These are phyloP conservation scores for Starmerella floris DNA, from an alignment of 805 yeast species.

Conservation along the genomic window DNA sequence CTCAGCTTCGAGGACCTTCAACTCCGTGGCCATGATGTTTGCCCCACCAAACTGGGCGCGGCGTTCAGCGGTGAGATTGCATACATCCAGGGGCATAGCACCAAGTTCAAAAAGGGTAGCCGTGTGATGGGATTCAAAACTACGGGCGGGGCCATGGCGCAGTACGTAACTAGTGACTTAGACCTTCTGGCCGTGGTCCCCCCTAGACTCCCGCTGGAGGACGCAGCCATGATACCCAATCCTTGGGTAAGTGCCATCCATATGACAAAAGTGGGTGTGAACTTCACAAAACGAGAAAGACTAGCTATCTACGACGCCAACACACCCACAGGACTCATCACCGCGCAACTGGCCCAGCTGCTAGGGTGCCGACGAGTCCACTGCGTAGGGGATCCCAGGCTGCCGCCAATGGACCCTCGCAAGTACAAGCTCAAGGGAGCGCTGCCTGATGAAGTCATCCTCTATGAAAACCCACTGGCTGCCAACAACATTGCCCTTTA, in stretches of 20 bases:
- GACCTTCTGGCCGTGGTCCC: constrained; percentile 23
- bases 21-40: background rate
- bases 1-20: constrained; percentile 27
- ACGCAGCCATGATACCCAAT: constrained; percentile 28
- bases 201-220: constrained; percentile 16
- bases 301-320: constrained; percentile 29
- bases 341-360: constrained; percentile 29
- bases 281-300: constrained; percentile 22
- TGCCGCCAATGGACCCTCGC: background rate
- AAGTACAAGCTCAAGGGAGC: constrained; percentile 15
- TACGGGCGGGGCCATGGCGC: constrained; percentile 30
- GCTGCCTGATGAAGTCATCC: constrained; percentile 21
- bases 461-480: constrained; percentile 8
- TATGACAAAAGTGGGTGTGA: constrained; percentile 24
- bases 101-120: constrained; percentile 25
- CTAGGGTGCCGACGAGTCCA: constrained; percentile 28
- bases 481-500: constrained; percentile 5
- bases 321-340: constrained; percentile 27
- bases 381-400: constrained; percentile 18
- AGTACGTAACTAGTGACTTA: constrained; percentile 25
- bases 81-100: constrained; percentile 6
- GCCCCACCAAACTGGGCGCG: constrained; percentile 24
- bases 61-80: constrained; percentile 29
- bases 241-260: constrained; percentile 31
- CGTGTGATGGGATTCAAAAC: constrained; percentile 28